These are phyloP conservation scores for Hibiscus mutabilis DNA, from an alignment of 345 rosid species.

Conservation along the genomic window DNA sequence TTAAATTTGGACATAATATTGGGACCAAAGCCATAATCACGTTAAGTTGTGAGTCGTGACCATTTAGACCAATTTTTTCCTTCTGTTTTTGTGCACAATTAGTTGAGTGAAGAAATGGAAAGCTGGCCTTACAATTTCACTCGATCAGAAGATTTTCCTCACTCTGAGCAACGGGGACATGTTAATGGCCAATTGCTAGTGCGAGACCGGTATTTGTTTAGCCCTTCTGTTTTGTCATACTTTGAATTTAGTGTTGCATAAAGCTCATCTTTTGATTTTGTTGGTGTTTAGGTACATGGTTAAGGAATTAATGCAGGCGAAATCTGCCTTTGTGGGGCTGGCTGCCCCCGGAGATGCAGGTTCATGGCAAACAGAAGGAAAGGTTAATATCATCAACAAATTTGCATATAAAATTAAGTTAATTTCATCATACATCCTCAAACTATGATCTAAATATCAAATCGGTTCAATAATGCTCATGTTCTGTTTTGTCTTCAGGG, in stretches of 20 bases:
- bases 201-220: conserved; percentile 38
- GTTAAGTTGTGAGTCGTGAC: too few relatives aligned
- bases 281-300: conserved; percentile 27
- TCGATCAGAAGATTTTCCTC: conserved; percentile 48
- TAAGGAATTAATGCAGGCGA: conserved; percentile 23
- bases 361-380: too few relatives aligned
- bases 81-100: too few relatives aligned
- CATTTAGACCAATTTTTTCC: too few relatives aligned
- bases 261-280: not conserved
- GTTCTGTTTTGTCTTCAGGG: conserved; percentile 45
- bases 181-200: conserved; percentile 56
- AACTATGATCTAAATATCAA: too few relatives aligned
- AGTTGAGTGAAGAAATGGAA: conserved; percentile 50
- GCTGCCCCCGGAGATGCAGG: too few relatives aligned
- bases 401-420: not conserved
- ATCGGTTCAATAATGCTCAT: too few relatives aligned
- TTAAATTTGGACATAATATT: too few relatives aligned
- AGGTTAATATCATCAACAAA: conserved; percentile 29
- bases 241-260: not conserved
- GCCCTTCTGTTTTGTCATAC: not conserved
- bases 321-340: too few relatives aligned
- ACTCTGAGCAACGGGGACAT: conserved; percentile 43
- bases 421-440: too few relatives aligned
- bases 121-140: conserved; percentile 71
- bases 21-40: too few relatives aligned